Base-by-base conservation (phyloP, 1,284 basidiomycete genomes). In the Ceratobasidium sp. region DNA sequence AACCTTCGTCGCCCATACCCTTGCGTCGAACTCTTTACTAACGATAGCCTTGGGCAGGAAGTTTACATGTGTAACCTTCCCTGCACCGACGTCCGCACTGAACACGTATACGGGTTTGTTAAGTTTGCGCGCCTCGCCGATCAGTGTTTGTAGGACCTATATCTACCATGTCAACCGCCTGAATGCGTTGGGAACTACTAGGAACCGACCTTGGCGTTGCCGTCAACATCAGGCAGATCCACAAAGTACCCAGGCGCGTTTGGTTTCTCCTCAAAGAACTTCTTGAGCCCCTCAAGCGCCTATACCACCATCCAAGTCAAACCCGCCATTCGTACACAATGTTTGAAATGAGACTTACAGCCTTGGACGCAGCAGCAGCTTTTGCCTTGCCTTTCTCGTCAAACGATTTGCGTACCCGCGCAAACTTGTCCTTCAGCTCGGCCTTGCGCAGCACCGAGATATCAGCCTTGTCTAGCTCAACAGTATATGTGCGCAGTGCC, bases 51-150 rank as follows among this genome's bases (percentile, higher is more conserved):
- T 92, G 0, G 96, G 89, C 55, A 98, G 86, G 79, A 86, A 91
- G 82, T 98, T 98, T 73, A 91, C 90, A 80, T 98, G 96, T 1
- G 91, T 89, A 73, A 98, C 90, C 81, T 94, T 97, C 75, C 86
- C 87, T 41, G 84, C 85, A 74, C 88, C 87, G 1, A 79, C 71
- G 78, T 97, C 93, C 21, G 88, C 84, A 78, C 91, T 94, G 85
- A 99, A 94, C 28, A 98, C 88, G 82, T 98, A 99, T 26, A 93
- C 86, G 2, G 93, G 88, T 82, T 96, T 98, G 72, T 85, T 85
- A 18, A 94, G 85, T 79, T 93, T 91, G 83, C 91, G 95, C 46
- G 89, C 91, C 76, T 93, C 88, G 18, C 87, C 82, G n/a, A 92
- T 87, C 26, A 94, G 87, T 52, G 87, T 87, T 82, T 94, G 91